Evolutionary conservation across 2,329 filamentous ascomycete genomes (phyloP).

Genomic region (Fusarium pseudonygamai): DNA sequence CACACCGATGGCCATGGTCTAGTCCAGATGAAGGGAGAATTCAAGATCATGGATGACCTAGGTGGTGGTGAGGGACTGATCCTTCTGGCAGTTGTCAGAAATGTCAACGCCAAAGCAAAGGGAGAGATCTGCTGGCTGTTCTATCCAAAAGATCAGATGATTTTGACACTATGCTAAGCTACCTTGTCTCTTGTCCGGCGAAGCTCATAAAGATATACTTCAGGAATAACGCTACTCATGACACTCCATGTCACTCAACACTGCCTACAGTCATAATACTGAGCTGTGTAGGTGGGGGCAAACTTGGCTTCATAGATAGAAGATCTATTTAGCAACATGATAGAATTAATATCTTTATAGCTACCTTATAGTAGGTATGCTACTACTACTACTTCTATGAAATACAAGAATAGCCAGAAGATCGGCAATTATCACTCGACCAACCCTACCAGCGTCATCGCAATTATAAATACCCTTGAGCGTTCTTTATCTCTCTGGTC

Average conservation of each 20-base stretch:
- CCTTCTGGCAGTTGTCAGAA: background rate
- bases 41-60: background rate
- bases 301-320: background rate
- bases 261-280: background rate
- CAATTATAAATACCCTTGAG: background rate
- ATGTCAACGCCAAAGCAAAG: background rate
- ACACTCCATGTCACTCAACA: background rate
- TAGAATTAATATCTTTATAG: background rate
- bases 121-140: conserved; percentile 8
- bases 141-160: background rate
- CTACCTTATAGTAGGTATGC: background rate
- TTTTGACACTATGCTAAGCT: background rate
- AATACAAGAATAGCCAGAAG: background rate
- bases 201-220: background rate
- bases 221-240: background rate
- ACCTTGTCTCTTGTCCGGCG: background rate
- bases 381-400: background rate
- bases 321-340: too few species aligned
- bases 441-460: background rate
- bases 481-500: background rate
- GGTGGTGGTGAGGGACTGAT: background rate
- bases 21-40: background rate
- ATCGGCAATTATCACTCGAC: background rate
- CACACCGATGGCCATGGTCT: background rate
- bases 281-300: background rate